Conservation (phyloP, 2,329 filamentous ascomycete species). For the Cladosporium sp. region DNA sequence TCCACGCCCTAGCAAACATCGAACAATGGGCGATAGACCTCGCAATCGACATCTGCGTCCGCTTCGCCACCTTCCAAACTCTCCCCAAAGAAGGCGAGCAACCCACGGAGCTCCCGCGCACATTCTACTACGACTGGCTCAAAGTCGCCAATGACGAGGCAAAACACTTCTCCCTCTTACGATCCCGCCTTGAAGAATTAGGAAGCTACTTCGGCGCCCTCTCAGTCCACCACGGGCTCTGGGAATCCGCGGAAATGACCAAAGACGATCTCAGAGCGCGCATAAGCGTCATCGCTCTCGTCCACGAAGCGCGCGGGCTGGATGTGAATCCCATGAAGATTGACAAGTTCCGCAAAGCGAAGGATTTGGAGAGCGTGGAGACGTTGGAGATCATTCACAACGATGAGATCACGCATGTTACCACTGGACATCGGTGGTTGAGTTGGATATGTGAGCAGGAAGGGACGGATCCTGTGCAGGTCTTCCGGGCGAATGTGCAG, state of each 20-base stretch:
- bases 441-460: slow-evolving; percentile 17
- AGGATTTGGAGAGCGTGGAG: slow-evolving; percentile 15
- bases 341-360: slow-evolving; percentile 14
- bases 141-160: slow-evolving; percentile 17
- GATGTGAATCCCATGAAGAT: slow-evolving; percentile 16
- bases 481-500: slow-evolving; percentile 12
- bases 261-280: slow-evolving; percentile 15
- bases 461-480: slow-evolving; percentile 15
- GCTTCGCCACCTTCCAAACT: slow-evolving; percentile 14
- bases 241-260: slow-evolving; percentile 15
- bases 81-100: background rate
- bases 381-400: slow-evolving; percentile 15
- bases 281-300: slow-evolving; percentile 15
- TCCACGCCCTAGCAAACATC: slow-evolving; percentile 16
- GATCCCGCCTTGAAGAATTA: slow-evolving; percentile 14
- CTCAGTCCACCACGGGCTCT: slow-evolving; percentile 16
- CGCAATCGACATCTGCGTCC: slow-evolving; percentile 16
- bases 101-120: slow-evolving; percentile 10
- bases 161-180: slow-evolving; percentile 15
- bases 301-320: slow-evolving; percentile 16
- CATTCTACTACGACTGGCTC: slow-evolving; percentile 18
- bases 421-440: slow-evolving; percentile 16
- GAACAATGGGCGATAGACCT: slow-evolving; percentile 18
- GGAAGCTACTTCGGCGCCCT: slow-evolving; percentile 15
- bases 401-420: slow-evolving; percentile 17